Conservation (phyloP, 2,329 filamentous ascomycete species). For the Sporothrix inflata region DNA sequence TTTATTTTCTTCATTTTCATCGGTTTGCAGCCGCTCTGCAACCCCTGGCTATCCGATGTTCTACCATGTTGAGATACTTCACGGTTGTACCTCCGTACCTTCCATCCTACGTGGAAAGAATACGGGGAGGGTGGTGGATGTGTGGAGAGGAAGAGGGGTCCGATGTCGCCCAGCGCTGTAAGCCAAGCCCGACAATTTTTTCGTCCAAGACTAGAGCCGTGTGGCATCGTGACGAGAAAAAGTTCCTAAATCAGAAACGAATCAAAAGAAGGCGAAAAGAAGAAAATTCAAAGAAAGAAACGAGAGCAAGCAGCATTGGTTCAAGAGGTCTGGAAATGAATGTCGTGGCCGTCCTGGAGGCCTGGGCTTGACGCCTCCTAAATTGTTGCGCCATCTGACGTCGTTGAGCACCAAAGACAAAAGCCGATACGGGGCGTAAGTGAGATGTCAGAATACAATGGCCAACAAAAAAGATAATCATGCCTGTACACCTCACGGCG, state of each 20-base stretch:
- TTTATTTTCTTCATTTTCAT: not conserved
- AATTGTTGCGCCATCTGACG: slow-evolving; percentile 11
- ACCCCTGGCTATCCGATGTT: no score
- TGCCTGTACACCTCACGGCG: not conserved
- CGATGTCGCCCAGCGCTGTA: slow-evolving; percentile 21
- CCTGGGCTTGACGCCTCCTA: not conserved
- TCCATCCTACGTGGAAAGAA: not conserved
- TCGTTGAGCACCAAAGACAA: not conserved
- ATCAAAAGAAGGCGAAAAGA: not conserved
- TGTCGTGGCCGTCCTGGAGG: not conserved
- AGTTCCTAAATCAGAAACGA: not conserved
- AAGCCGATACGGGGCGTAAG: not conserved
- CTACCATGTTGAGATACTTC: no score
- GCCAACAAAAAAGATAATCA: no score
- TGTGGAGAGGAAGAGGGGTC: slow-evolving; percentile 11
- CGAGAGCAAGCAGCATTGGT: not conserved
- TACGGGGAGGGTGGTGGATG: not conserved
- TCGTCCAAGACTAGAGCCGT: not conserved
- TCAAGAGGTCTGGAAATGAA: not conserved
- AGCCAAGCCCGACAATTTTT: not conserved
- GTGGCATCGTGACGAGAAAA: slow-evolving; percentile 20
- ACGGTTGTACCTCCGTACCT: no score
- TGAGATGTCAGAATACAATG: not conserved
- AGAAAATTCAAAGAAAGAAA: not conserved
- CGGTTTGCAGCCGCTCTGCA: no score